phyloP scores from a whole-genome alignment of 148 eudicot genomes.

The Simmondsia chinensis region DNA sequence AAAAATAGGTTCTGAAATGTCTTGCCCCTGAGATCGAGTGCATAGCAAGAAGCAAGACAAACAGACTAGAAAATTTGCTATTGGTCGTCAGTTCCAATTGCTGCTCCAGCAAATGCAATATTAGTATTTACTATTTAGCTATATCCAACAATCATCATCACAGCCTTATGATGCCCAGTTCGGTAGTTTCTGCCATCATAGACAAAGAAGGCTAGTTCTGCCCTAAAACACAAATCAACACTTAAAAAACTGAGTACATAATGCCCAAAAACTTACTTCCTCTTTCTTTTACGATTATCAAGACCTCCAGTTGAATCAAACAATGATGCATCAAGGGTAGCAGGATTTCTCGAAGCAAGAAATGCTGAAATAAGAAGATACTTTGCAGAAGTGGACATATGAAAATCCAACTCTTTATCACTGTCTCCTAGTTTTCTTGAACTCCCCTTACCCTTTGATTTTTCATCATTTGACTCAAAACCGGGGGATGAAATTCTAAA shows the following conservation, averaged over 20 bases:
- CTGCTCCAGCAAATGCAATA: no score
- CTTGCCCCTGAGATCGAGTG: neutral
- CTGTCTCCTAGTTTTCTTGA: constrained; percentile 26
- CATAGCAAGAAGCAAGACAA: neutral
- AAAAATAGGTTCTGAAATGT: no score
- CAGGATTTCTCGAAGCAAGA: constrained; percentile 95
- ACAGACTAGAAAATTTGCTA: neutral
- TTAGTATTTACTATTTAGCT: neutral
- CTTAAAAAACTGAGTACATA: no score
- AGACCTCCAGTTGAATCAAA: constrained; percentile 92
- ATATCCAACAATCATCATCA: constrained; percentile 4
- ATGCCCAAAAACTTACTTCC: constrained; percentile 42
- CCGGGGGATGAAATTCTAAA: constrained; percentile 35
- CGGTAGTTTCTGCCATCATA: no score
- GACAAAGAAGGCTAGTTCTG: no score
- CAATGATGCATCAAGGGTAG: constrained; percentile 88
- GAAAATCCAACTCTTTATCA: constrained; percentile 65
- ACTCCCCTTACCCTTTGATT: constrained; percentile 27
- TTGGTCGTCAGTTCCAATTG: no score
- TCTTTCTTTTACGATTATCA: constrained; percentile 59
- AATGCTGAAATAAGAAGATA: constrained; percentile 93
- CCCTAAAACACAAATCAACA: no score
- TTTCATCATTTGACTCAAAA: constrained; percentile 24
- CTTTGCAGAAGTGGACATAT: constrained; percentile 83
- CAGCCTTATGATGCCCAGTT: no score